Evolutionary conservation across 192 early-diverging fungal species (phyloP), one percentile per base, ranked within the genome.

Genomic region (Entrophospora sp.): DNA sequence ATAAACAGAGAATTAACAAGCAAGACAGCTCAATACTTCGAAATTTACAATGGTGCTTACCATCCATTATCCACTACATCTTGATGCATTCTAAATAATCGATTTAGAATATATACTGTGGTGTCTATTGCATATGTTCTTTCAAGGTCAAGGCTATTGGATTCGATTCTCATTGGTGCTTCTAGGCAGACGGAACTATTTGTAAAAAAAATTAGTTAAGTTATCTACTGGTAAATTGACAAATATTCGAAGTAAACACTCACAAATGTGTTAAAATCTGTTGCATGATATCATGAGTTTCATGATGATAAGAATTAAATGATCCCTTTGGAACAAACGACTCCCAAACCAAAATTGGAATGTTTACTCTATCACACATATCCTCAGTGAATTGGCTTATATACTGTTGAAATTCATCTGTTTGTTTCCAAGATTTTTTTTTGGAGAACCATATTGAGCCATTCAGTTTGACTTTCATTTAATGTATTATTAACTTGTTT

Each of bases 41-140:
- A 40, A 40, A 40, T 40, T 40, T 14, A 14, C 38, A 40, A 40
- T 40, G 14, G 14, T 40, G 14, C 14, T 49, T 49, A 49, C 48
- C 48, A 49, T 49, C n/a, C 48, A 49, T 7, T 24, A 49, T 49
- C 48, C 24, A 49, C 5, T 49, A 20, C 48, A n/a, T 49, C 48
- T 20, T n/a, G n/a, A n/a, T n/a, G n/a, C n/a, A n/a, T n/a, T n/a
- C n/a, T n/a, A n/a, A n/a, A n/a, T n/a, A n/a, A 25, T 25, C 48
- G 48, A 25, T 51, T 51, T 22, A 51, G 18, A 51, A 51, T 51
- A 51, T 51, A 51, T n/a, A 51, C 48, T 20, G 18, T 51, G 20
- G 48, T 51, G 24, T 51, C 48, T 51, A 51, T 51, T 16, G n/a
- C n/a, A n/a, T n/a, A n/a, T n/a, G n/a, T n/a, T n/a, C n/a, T n/a